Evolutionary conservation across 768 basidiomycete species (phyloP).

Genomic region (Dioszegia aurantiaca): DNA sequence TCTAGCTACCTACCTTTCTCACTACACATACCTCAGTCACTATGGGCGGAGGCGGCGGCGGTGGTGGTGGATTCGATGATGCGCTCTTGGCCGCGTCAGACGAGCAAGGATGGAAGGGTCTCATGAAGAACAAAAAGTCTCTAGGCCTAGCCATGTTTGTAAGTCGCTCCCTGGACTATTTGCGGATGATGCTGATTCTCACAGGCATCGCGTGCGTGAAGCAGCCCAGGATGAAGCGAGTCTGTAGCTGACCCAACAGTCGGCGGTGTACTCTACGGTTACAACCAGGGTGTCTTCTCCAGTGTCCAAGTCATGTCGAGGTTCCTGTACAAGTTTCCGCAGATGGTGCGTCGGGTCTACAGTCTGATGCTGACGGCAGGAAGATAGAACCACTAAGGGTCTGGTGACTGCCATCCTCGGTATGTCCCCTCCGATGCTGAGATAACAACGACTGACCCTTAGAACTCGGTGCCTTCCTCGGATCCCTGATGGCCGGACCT

Average conservation of each 20-base stretch:
- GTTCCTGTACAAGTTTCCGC: conserved; percentile 24
- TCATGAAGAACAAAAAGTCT: conserved; percentile 59
- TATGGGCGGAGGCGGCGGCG: conserved; percentile 15
- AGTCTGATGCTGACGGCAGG: not conserved
- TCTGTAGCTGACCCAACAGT: conserved; percentile 54
- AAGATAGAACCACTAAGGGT: conserved; percentile 59
- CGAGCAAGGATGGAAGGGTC: conserved; percentile 64
- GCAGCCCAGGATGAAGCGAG: too few relatives aligned
- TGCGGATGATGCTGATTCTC: not conserved
- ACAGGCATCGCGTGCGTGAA: conserved; percentile 9
- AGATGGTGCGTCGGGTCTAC: conserved; percentile 22
- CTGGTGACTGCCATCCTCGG: conserved; percentile 69
- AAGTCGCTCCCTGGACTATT: not conserved
- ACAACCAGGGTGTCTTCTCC: conserved; percentile 72
- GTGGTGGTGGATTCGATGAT: conserved; percentile 39
- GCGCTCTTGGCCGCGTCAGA: conserved; percentile 53
- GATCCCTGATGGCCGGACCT: conserved; percentile 66
- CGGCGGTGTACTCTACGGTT: conserved; percentile 65
- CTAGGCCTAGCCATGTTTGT: conserved; percentile 73
- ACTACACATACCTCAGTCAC: not conserved
- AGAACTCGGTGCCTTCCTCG: conserved; percentile 63
- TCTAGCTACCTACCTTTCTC: not conserved
- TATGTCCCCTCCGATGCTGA: not conserved
- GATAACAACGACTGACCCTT: not conserved
- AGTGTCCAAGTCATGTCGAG: conserved; percentile 63